Evolutionary conservation across 306 rosid genomes (phyloP), one percentile per base, ranked within the genome.

Genomic region (Quercus variabilis): DNA sequence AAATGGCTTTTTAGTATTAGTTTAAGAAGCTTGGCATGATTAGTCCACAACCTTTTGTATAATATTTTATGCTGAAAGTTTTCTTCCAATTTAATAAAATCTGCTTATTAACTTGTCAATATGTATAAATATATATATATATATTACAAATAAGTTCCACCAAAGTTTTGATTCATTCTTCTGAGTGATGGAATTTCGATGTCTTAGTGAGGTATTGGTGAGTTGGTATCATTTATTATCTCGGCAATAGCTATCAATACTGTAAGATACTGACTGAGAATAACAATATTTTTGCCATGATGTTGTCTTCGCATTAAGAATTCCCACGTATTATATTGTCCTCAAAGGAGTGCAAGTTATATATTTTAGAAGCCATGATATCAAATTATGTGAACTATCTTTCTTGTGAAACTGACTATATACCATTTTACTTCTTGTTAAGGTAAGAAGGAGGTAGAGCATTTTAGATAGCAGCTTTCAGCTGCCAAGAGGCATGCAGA

Each of bases 371-470:
- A 31, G 69, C 35, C 69, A 25, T 62, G 69, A 26, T 33, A 11
- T 25, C 15, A 62, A 25, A 62, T 62, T 43, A 9, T 49, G 63
- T 28, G 21, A 65, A 17, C 64, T 20, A 70, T 41, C 31, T 6
- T 56, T 69, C 30, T 43, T 30, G 20, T 56, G 76, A n/a, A 59
- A 56, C 56, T 75, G 26, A 35, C 77, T 35, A 10, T 67, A 35
- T 76, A n/a, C 70, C 54, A 2, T 73, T 73, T 69, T 31, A 52
- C 68, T 78, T 78, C 69, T 78, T 86, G n/a, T 85, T 75, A 80
- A 92, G 99, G 89, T 82, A 90, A 85, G 89, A 83, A 86, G 78
- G 94, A 80, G 79, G 85, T 80, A 11, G 94, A 86, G 79, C 78
- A 79, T 82, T 84, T 75, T 74, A 79, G 84, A 76, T 84, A 83